Percentiles rank a stretch among this genome's conserved stretches.
Evolutionary conservation across 768 basidiomycete genomes (phyloP).

Genomic region (Hebeloma cylindrosporum): DNA sequence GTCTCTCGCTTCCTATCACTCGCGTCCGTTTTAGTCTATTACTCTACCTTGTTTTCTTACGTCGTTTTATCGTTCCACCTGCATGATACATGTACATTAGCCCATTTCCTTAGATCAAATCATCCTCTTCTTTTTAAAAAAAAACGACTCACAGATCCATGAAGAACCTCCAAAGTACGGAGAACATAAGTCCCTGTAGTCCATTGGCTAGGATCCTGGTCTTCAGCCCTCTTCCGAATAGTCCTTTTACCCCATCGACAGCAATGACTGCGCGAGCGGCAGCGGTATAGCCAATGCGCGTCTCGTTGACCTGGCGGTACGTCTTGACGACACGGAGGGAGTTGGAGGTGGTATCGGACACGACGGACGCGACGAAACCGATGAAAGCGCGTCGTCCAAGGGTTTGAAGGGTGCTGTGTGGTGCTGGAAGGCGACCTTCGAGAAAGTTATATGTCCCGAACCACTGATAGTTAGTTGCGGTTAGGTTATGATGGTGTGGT

Average conservation of each 20-base stretch:
- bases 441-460: slow-evolving; percentile 87
- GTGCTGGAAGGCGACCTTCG: slow-evolving; percentile 55
- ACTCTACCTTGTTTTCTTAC: slow-evolving; percentile 7
- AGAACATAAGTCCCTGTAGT: slow-evolving; percentile 88
- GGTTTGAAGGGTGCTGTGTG: slow-evolving; percentile 52
- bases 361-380: slow-evolving; percentile 83
- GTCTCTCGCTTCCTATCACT: too few species aligned
- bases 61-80: slow-evolving; percentile 33
- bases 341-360: slow-evolving; percentile 86
- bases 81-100: slow-evolving; percentile 5
- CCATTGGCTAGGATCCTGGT: slow-evolving; percentile 91
- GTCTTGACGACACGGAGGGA: slow-evolving; percentile 93
- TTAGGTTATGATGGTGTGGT: neutral
- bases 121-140: neutral
- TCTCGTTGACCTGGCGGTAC: slow-evolving; percentile 88
- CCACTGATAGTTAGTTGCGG: slow-evolving; percentile 50
- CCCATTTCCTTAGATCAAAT: neutral
- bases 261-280: slow-evolving; percentile 78
- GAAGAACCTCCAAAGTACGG: slow-evolving; percentile 88
- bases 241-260: slow-evolving; percentile 71
- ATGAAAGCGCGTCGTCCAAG: slow-evolving; percentile 85
- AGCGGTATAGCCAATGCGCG: slow-evolving; percentile 73
- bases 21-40: too few species aligned
- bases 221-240: slow-evolving; percentile 88
- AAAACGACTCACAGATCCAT: slow-evolving; percentile 71